A percentile compares a stretch with the other conserved stretches of the same genome.
Evolutionary conservation across 768 basidiomycete species (phyloP).

Genomic region (Pisolithus albus): DNA sequence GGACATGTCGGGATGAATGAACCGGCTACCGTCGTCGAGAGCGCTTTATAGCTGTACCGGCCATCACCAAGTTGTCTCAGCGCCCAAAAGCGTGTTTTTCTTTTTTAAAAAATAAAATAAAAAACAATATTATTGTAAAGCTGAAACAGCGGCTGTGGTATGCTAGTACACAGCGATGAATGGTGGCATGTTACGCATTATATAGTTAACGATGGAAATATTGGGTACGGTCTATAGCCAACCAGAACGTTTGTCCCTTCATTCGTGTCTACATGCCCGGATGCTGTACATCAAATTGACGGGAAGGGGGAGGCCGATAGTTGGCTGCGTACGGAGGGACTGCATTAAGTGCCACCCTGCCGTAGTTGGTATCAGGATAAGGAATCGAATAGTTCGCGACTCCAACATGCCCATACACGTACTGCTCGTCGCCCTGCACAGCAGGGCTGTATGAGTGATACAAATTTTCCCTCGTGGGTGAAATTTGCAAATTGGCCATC

Average conservation of each 20-base stretch:
- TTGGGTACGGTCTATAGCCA: neutral
- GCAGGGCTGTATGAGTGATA: neutral
- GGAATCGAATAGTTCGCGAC: neutral
- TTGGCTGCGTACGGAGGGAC: conserved; percentile 2
- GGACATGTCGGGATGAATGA: conserved; percentile 8
- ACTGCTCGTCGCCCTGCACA: neutral
- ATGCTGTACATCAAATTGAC: neutral
- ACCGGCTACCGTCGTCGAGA: no score
- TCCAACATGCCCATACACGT: neutral
- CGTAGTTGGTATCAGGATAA: neutral
- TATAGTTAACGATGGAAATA: no score
- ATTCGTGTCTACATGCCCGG: neutral
- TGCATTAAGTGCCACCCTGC: neutral
- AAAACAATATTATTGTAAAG: no score
- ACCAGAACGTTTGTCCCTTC: neutral
- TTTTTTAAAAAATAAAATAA: no score
- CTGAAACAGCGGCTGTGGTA: no score
- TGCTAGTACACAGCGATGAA: no score
- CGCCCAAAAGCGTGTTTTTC: no score
- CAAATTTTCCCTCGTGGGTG: neutral
- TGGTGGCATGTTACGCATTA: no score
- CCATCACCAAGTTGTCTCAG: no score
- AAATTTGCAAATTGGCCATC: conserved; percentile 1
- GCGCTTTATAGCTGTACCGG: no score
- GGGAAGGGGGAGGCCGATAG: neutral